Conservation (phyloP, 2,329 filamentous ascomycete genomes). For the Hypocrella siamensis region DNA sequence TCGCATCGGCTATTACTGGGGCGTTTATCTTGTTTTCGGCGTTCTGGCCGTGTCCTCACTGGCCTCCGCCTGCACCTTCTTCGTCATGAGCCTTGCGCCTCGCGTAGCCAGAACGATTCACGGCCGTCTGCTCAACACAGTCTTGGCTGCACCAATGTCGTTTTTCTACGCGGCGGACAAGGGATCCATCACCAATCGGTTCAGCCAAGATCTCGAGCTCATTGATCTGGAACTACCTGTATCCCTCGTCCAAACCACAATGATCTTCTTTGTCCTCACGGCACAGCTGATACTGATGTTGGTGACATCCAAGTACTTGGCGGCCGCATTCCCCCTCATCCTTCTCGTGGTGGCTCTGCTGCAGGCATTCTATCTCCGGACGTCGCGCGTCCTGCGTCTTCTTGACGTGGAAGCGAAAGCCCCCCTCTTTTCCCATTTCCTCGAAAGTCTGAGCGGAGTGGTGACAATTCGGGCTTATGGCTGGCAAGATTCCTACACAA, state of each 20-base stretch:
- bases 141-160: slow-evolving; percentile 21
- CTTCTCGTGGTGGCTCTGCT: not conserved
- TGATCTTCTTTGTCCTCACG: slow-evolving; percentile 12
- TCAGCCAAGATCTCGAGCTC: slow-evolving; percentile 28
- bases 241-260: slow-evolving; percentile 2
- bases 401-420: slow-evolving; percentile 6
- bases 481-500: slow-evolving; percentile 2
- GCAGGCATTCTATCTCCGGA: slow-evolving; percentile 9
- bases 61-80: not conserved
- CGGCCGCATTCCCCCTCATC: slow-evolving; percentile 5
- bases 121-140: slow-evolving; percentile 13
- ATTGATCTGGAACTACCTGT: slow-evolving; percentile 23
- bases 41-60: slow-evolving; percentile 6
- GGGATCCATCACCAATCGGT: slow-evolving; percentile 25
- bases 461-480: slow-evolving; percentile 5
- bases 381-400: slow-evolving; percentile 4
- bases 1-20: not conserved
- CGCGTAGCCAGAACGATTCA: slow-evolving; percentile 8
- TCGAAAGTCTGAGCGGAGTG: slow-evolving; percentile 4
- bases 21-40: slow-evolving; percentile 1
- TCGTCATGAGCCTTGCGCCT: not conserved
- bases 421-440: slow-evolving; percentile 5
- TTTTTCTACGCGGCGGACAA: slow-evolving; percentile 26
- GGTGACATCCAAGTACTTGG: slow-evolving; percentile 24
- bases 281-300: slow-evolving; percentile 33